Evolutionary conservation across 73 alveolate genomes (phyloP).

Genomic region (Durusdinium trenchii): DNA sequence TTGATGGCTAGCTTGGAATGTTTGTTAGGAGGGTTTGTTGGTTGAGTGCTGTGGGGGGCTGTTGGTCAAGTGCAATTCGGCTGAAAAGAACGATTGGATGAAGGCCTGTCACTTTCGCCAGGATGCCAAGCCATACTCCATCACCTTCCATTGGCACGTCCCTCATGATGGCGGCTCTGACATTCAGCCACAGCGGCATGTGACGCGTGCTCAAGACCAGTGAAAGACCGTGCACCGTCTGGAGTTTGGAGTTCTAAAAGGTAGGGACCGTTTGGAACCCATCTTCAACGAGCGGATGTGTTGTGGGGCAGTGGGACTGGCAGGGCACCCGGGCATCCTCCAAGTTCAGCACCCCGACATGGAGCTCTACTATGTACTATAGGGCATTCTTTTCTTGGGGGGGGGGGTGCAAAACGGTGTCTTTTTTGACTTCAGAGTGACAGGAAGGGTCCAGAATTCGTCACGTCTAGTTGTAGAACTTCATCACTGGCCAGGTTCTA

Average conservation of each 20-base stretch:
- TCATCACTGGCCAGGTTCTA: slow-evolving; percentile 26
- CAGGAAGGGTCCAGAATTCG: too few relatives aligned
- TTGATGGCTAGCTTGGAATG: neutral
- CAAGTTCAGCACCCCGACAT: too few relatives aligned
- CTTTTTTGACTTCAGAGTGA: too few relatives aligned
- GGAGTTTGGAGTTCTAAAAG: neutral
- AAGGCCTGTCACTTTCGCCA: neutral
- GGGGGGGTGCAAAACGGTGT: too few relatives aligned
- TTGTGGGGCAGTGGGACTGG: too few relatives aligned
- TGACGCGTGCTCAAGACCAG: neutral
- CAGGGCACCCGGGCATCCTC: too few relatives aligned
- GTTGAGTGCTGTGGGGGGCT: neutral
- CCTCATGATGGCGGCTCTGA: slow-evolving; percentile 90
- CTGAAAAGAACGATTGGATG: neutral
- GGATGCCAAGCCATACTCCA: slow-evolving; percentile 87
- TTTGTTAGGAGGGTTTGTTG: neutral
- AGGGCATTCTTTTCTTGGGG: too few relatives aligned
- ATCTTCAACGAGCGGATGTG: too few relatives aligned
- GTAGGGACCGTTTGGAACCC: too few relatives aligned
- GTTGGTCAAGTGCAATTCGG: neutral
- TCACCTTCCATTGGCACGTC: slow-evolving; percentile 88
- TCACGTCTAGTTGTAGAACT: neutral
- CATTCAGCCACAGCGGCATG: slow-evolving; percentile 16
- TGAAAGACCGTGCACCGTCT: neutral
- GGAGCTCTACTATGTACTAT: too few relatives aligned